Evolutionary conservation across 208 protist species (phyloP), one percentile per base, ranked within the genome.

Genomic region (Histomonas meleagridis): DNA sequence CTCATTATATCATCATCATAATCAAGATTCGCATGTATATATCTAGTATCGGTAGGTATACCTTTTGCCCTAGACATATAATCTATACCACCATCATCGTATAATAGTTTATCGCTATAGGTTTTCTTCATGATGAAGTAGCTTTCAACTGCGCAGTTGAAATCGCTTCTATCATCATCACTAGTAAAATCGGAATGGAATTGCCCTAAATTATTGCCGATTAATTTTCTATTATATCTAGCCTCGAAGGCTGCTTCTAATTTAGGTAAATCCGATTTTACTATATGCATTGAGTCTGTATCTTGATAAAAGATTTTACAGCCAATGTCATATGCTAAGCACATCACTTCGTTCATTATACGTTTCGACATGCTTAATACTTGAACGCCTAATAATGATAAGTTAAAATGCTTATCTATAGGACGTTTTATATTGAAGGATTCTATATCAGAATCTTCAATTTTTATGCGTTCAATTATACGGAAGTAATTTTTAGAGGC

Each of bases 301-400:
- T 76, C 65, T 43, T 81, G 70, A 28, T 81, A 81, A 28, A 32
- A 81, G 7, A 81, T 81, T 32, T 51, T 35, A 81, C 70, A 81
- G 23, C 35, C 35, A 32, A 81, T 46, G 51, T 81, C 70, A 28
- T 51, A 81, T 12, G 70, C 70, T 81, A 81, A 81, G 51, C 70
- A 81, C 70, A 81, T 81, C 4, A 81, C 70, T 43, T 76, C 65
- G 43, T 76, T 76, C 60, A 65, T 65, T 5, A 65, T 65, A 32
- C 7, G 7, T 28, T 81, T 81, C 51, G 70, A 51, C 70, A 81
- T 81, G 21, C 40, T 51, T 43, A 81, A 43, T 23, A 81, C n/a
- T 51, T 81, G 70, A 81, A 81, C n/a, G 18, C 43, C 70, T 38
- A 81, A 51, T 51, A 81, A 81, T 81, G 70, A 46, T 32, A 46